Evolutionary conservation across 805 yeast genomes (phyloP), one percentile per base, ranked within the genome.

Genomic region (Myxozyma lipomycoides): DNA sequence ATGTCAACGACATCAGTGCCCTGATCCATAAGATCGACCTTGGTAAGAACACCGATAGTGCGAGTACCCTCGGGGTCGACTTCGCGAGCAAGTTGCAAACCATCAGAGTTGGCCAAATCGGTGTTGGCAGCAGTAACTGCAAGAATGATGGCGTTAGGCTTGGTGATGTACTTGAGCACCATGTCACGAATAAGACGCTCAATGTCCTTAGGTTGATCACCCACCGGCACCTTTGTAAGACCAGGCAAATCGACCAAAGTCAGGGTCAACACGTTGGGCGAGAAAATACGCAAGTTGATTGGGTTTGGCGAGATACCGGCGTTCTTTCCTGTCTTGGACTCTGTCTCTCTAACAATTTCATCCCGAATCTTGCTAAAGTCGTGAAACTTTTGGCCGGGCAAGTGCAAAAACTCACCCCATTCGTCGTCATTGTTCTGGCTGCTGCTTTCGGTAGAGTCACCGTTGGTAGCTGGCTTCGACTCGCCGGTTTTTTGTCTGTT

Each of bases 1-100:
- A 93, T 90, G 67, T 93, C 98, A 62, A 89, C 81, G 39, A 93
- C 98, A 71, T 93, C 96, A 3, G 98, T 93, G 50, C 98, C 98
- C 62, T 86, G 83, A 68, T 93, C 98, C 98, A 93, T 93, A 60
- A 93, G 78, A 70, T 93, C 98, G 49, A 93, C 84, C 70, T 93
- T 93, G 18, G 98, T 93, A 61, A 93, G 78, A 32, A 93, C 98
- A 68, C 98, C 98, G 62, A 93, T 86, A 25, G 98, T 93, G 73
- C 98, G 81, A 40, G 65, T 61, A 41, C 98, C 98, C 67, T 87
- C 95, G 1, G 98, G 98, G 65, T 93, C 98, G 45, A 93, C 98
- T 68, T 93, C 98, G 64, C 98, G 81, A 1, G 98, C 98, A 61
- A 93, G 76, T 69, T 93, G 91, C 64, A 93, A 77, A 43, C 98